Conservation (phyloP, 225 moss, liverwort and hornwort species). For the Asterella californica region DNA sequence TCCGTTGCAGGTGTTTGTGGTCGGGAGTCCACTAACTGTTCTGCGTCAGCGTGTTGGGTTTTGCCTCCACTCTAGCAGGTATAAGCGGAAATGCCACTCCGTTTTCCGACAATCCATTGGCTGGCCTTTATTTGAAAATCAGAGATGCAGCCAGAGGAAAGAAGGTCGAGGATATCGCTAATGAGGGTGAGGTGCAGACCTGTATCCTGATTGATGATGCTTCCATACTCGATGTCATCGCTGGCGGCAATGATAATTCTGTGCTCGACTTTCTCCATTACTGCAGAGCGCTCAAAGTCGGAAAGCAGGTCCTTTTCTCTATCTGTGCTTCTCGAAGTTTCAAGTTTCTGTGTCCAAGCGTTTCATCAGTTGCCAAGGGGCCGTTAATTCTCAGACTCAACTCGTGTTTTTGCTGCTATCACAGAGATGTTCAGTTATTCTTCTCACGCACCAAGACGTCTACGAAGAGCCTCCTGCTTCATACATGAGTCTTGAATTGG, state of each 20-base stretch:
- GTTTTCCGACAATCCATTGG: constrained; percentile 21
- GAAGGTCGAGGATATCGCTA: constrained; percentile 21
- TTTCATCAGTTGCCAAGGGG: neutral
- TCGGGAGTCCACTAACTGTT: neutral
- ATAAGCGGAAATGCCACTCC: neutral
- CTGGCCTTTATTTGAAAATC: constrained; percentile 27
- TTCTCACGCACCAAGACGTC: constrained; percentile 73
- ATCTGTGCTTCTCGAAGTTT: neutral
- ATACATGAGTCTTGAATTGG: constrained; percentile 57
- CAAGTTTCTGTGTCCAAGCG: neutral
- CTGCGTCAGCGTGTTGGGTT: neutral
- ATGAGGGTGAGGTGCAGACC: constrained; percentile 37
- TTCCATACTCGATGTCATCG: constrained; percentile 67
- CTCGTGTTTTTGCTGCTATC: neutral
- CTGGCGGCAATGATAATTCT: constrained; percentile 56
- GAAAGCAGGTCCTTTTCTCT: constrained; percentile 40
- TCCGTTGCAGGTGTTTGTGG: neutral
- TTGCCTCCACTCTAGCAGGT: neutral
- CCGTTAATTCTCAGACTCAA: neutral
- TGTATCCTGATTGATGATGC: constrained; percentile 74
- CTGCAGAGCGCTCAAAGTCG: constrained; percentile 63
- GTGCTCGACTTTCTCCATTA: constrained; percentile 84
- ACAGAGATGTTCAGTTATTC: constrained; percentile 72
- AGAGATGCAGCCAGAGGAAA: constrained; percentile 27
- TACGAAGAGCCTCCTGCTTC: constrained; percentile 31